These are phyloP conservation scores for Elaphomyces granulatus DNA, from an alignment of 495 filamentous ascomycete genomes.

Conservation along the genomic window DNA sequence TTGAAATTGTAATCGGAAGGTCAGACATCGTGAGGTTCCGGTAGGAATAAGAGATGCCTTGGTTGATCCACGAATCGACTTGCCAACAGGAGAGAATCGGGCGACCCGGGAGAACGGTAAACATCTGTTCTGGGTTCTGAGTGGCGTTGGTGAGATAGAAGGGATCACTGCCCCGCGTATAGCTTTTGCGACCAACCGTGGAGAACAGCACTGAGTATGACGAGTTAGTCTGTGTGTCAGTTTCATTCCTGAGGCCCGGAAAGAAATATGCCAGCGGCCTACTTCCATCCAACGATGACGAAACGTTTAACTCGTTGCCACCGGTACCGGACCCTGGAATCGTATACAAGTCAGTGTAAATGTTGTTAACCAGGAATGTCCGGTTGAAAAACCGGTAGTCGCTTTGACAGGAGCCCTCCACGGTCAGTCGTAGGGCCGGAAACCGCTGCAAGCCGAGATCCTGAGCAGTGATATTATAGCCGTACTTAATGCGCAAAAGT, in stretches of 20 bases:
- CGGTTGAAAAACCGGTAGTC: too few relatives aligned
- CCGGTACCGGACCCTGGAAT: too few relatives aligned
- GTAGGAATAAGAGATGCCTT: conserved; percentile 8
- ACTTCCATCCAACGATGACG: too few relatives aligned
- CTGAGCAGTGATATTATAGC: conserved; percentile 16
- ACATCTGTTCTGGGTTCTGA: background rate
- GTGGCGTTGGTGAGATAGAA: conserved; percentile 17
- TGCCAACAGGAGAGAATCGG: conserved; percentile 24
- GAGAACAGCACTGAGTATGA: conserved; percentile 18
- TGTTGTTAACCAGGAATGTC: too few relatives aligned
- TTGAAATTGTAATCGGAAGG: conserved; percentile 8
- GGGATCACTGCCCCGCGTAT: conserved; percentile 16
- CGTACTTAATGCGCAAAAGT: conserved; percentile 15
- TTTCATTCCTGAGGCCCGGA: conserved; percentile 10
- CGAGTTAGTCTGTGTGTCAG: background rate
- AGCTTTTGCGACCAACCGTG: conserved; percentile 17
- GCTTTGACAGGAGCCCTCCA: conserved; percentile 21
- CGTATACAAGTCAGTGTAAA: too few relatives aligned
- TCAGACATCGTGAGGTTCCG: conserved; percentile 1
- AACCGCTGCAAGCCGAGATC: conserved; percentile 23
- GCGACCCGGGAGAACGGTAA: conserved; percentile 9
- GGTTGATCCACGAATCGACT: conserved; percentile 17
- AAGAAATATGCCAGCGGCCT: too few relatives aligned
- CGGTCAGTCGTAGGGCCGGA: conserved; percentile 15
- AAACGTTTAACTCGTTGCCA: too few relatives aligned